Percentiles rank a stretch among this genome's conserved stretches.
phyloP scores from a whole-genome alignment of 2,329 filamentous ascomycete genomes.

The Pyrenophora teres region DNA sequence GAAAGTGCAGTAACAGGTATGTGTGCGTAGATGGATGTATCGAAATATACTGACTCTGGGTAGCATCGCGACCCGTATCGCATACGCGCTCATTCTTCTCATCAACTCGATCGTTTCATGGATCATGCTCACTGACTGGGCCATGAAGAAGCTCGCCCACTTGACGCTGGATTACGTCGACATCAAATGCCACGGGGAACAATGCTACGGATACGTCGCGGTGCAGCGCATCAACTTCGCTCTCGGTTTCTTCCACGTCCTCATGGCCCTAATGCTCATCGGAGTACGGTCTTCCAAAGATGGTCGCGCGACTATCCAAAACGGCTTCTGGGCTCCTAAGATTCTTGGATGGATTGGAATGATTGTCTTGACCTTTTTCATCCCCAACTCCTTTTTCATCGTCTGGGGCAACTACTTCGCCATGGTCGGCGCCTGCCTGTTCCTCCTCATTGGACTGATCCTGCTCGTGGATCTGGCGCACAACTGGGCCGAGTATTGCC shows the following conservation, averaged over 20 bases:
- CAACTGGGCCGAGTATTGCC: constrained; percentile 95
- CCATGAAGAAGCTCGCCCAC: constrained; percentile 91
- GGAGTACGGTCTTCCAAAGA: constrained; percentile 88
- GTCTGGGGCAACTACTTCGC: constrained; percentile 96
- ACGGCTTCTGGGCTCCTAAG: constrained; percentile 99
- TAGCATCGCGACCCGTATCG: constrained; percentile 95
- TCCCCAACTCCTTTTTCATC: constrained; percentile 92
- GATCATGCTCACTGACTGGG: constrained; percentile 99
- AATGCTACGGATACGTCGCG: constrained; percentile 94
- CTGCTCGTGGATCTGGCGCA: constrained; percentile 94
- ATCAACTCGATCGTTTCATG: constrained; percentile 96
- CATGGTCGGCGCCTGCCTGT: constrained; percentile 85
- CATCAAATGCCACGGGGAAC: constrained; percentile 84
- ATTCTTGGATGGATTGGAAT: constrained; percentile 85
- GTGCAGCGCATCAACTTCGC: constrained; percentile 98
- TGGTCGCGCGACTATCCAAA: constrained; percentile 85
- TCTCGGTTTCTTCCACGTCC: constrained; percentile 88
- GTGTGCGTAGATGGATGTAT: not conserved
- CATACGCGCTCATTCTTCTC: constrained; percentile 90
- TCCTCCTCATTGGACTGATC: constrained; percentile 89
- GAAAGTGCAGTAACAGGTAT: constrained; percentile 91
- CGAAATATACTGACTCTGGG: constrained; percentile 12
- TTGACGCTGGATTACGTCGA: constrained; percentile 94
- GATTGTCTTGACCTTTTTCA: constrained; percentile 90
- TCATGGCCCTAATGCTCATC: constrained; percentile 81